These are phyloP conservation scores for Logfia minima DNA, from an alignment of 129 eudicot genomes.

Conservation along the genomic window DNA sequence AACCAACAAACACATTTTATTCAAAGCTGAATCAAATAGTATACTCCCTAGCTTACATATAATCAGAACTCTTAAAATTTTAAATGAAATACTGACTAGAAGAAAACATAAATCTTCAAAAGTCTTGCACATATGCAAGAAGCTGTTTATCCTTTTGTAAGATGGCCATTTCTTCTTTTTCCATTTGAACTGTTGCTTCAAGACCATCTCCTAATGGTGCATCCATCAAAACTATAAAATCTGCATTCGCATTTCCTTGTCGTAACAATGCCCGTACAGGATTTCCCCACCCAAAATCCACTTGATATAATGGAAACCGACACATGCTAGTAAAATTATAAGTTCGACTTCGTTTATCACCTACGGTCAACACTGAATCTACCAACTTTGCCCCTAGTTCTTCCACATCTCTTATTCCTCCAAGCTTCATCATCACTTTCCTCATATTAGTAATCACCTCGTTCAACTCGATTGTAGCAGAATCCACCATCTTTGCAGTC, in stretches of 20 bases:
- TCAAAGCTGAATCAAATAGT: too few relatives aligned
- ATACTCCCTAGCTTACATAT: too few relatives aligned
- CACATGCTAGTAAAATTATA: background rate
- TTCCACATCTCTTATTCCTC: background rate
- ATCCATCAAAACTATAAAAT: background rate
- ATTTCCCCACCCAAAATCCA: slow-evolving; percentile 17
- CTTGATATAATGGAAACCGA: background rate
- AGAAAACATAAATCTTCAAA: too few relatives aligned
- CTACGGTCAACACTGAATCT: background rate
- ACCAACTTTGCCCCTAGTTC: background rate
- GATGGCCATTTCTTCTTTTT: slow-evolving; percentile 8
- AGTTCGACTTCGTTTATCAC: background rate
- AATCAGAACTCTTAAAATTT: too few relatives aligned
- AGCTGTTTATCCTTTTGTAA: background rate
- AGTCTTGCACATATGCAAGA: background rate
- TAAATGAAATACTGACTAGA: too few relatives aligned
- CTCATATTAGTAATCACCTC: background rate
- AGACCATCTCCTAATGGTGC: slow-evolving; percentile 9
- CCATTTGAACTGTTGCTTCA: background rate
- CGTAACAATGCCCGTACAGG: background rate
- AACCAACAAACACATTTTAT: too few relatives aligned
- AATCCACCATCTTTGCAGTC: background rate
- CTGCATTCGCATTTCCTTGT: background rate
- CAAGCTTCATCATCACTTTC: background rate
- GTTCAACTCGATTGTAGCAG: background rate